Evolutionary conservation across 2,329 filamentous ascomycete genomes (phyloP).

Genomic region (Talaromyces atroroseus): DNA sequence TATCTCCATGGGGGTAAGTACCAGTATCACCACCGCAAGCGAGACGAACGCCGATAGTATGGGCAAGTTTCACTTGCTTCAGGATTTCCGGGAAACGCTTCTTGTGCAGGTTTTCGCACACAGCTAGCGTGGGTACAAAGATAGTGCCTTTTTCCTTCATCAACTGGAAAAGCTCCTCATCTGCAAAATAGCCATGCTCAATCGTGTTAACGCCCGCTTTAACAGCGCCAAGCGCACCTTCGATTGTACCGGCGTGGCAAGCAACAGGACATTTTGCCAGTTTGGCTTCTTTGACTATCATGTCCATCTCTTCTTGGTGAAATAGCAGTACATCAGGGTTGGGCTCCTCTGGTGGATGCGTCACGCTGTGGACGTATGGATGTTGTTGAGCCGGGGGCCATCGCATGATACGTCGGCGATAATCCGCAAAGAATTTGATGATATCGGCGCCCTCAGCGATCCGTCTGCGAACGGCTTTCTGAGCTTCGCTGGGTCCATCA

Average conservation of each 20-base stretch:
- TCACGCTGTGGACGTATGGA: conserved; percentile 22
- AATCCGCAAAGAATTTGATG: conserved; percentile 10
- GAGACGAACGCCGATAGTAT: conserved; percentile 41
- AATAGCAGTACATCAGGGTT: conserved; percentile 45
- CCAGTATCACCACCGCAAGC: conserved; percentile 53
- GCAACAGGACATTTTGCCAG: conserved; percentile 40
- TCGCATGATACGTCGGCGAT: conserved; percentile 5
- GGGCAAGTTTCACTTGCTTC: conserved; percentile 41
- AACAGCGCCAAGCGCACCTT: conserved; percentile 43
- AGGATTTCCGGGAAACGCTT: conserved; percentile 28
- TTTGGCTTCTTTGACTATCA: conserved; percentile 45
- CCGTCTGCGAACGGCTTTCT: not conserved
- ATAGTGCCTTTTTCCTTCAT: conserved; percentile 45
- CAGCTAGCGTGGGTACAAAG: conserved; percentile 50
- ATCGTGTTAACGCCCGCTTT: conserved; percentile 44
- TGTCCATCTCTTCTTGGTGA: conserved; percentile 46
- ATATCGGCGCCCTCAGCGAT: conserved; percentile 7
- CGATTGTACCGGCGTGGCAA: conserved; percentile 40
- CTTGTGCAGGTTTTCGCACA: conserved; percentile 34
- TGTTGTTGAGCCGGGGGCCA: conserved; percentile 13
- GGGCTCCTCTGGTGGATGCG: conserved; percentile 33
- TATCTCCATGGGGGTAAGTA: conserved; percentile 50
- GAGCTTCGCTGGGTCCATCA: not conserved
- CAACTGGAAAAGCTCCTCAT: conserved; percentile 38
- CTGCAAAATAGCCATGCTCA: conserved; percentile 42